A percentile compares a stretch with the other conserved stretches of the same genome.
phyloP scores from a whole-genome alignment of 352 stramenopile species.

The Pythium aquatile region DNA sequence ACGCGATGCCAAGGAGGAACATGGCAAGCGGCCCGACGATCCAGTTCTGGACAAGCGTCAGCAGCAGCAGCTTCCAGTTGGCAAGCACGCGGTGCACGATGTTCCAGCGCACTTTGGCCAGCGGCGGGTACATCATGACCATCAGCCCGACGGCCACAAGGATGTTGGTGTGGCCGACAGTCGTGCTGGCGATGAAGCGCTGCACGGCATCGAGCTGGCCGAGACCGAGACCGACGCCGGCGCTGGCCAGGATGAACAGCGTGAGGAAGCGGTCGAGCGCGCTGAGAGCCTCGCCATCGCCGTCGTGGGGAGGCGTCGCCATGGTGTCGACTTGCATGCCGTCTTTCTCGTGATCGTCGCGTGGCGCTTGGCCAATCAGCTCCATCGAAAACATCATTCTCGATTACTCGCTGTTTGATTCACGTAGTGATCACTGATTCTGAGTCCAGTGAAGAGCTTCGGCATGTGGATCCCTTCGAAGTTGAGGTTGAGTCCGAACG shows the following conservation, averaged over 20 bases:
- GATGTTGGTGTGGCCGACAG: slow-evolving; percentile 44
- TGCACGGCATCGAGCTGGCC: slow-evolving; percentile 37
- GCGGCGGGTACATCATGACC: slow-evolving; percentile 64
- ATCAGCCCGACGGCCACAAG: slow-evolving; percentile 51
- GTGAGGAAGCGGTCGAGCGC: slow-evolving; percentile 47
- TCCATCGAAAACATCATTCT: not conserved
- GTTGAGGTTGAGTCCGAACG: not conserved
- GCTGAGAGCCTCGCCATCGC: slow-evolving; percentile 20
- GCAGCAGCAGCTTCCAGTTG: slow-evolving; percentile 45
- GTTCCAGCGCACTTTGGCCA: slow-evolving; percentile 52
- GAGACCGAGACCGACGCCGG: slow-evolving; percentile 31
- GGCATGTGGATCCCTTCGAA: not conserved
- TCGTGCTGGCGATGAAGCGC: slow-evolving; percentile 46
- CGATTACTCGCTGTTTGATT: not conserved
- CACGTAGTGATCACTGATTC: not conserved
- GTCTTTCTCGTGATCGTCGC: not conserved
- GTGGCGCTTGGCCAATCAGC: slow-evolving; percentile 16
- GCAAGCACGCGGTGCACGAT: slow-evolving; percentile 36
- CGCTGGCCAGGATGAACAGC: slow-evolving; percentile 48
- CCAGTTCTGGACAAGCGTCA: slow-evolving; percentile 65
- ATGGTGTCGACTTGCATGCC: not conserved
- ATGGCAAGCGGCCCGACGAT: slow-evolving; percentile 49
- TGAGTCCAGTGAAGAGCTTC: not conserved
- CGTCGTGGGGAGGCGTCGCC: not conserved
- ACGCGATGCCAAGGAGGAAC: slow-evolving; percentile 46